Evolutionary conservation across 805 yeast species (phyloP), one percentile per base, ranked within the genome.

Genomic region (Wickerhamomyces strasburgensis): DNA sequence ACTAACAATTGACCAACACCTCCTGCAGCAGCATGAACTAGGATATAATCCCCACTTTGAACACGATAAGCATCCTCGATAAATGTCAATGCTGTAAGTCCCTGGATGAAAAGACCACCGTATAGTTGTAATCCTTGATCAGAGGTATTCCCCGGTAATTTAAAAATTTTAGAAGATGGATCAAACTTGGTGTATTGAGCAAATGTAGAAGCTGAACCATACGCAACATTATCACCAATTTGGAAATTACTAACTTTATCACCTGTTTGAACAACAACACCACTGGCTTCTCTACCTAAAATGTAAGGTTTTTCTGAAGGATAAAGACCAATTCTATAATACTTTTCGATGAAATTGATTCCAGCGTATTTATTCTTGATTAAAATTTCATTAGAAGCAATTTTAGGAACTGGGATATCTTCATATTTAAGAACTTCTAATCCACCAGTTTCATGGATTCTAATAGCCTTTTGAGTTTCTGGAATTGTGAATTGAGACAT

Each of bases 1-100:
- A 70, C 66, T 37, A 87, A 63, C 14, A 85, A 48, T 35, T 75
- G 70, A 5, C 98, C 98, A 34, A 85, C 90, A 39, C 97, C 96
- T 31, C 97, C 98, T 3, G 97, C 96, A 6, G 96, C 96, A 4
- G 97, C 97, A 65, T 88, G 86, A 18, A 86, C 79, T 32, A 89
- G 67, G 30, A 84, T 72, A 48, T 61, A 71, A 40, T 90, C 96
- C 36, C 78, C 89, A 55, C 72, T 65, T 49, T 84, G 57, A 27
- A 85, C 83, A 2, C 68, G 52, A 53, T 84, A 76, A 2, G 93
- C 74, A 44, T 84, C 87, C 26, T 68, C 62, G 32, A 77, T 62
- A 41, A 89, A 77, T 1, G 90, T 73, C 49, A 83, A 60, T 2
- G 90, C 93, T 6, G 97, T 89, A 44, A 88, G 64, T 2, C 87